Conservation (phyloP, 495 filamentous ascomycete genomes). For the Xylaria longipes region DNA sequence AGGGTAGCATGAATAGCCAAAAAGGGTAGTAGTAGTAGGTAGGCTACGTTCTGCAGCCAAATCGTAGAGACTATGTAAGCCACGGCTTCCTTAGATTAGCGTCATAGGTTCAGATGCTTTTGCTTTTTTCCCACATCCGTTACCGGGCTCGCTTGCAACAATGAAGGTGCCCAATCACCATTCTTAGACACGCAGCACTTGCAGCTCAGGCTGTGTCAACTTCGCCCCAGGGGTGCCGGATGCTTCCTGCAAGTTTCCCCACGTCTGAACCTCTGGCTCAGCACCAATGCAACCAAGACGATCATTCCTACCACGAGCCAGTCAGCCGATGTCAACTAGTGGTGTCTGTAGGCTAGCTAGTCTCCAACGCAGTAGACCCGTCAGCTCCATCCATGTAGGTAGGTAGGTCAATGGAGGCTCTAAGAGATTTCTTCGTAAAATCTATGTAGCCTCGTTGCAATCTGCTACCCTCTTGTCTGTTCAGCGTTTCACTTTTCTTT, state of each 20-base stretch:
- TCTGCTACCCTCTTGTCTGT: not conserved
- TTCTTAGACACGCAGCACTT: not conserved
- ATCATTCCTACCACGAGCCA: not conserved
- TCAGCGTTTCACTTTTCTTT: not conserved
- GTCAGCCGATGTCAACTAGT: not conserved
- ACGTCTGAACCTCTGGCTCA: not conserved
- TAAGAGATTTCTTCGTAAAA: not conserved
- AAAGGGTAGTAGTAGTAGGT: too few species aligned
- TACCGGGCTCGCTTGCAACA: not conserved
- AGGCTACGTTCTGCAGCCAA: not conserved
- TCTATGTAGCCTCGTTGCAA: not conserved
- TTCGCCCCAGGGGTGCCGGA: not conserved
- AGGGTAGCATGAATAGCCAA: too few species aligned
- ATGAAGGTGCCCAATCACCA: not conserved
- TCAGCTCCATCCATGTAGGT: not conserved
- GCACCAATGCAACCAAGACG: not conserved
- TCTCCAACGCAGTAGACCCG: not conserved
- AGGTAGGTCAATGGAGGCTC: not conserved
- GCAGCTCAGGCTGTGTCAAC: conserved; percentile 1
- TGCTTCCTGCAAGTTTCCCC: conserved; percentile 8
- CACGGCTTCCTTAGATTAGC: not conserved
- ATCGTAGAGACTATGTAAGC: not conserved
- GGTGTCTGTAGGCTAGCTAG: not conserved
- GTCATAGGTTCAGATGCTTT: conserved; percentile 14
- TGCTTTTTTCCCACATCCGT: conserved; percentile 8